These are phyloP conservation scores for Cryptococcus floricola DNA, from an alignment of 1,284 basidiomycete species.

Conservation along the genomic window DNA sequence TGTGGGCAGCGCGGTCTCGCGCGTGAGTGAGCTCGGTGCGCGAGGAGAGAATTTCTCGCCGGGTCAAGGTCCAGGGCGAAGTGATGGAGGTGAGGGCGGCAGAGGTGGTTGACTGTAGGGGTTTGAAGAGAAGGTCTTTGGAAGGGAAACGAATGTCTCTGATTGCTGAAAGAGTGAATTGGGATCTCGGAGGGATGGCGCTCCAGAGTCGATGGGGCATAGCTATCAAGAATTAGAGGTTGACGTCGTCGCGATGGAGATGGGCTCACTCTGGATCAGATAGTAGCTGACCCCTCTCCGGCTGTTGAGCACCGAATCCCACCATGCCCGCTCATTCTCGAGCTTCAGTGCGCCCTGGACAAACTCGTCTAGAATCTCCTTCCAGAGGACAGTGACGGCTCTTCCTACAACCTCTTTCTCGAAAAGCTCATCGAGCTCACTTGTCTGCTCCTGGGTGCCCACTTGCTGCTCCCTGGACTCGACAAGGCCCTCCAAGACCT, in stretches of 20 bases:
- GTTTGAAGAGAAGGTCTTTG: slow-evolving; percentile 25
- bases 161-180: slow-evolving; percentile 20
- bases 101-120: slow-evolving; percentile 18
- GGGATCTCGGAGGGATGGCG: slow-evolving; percentile 24
- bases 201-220: slow-evolving; percentile 41
- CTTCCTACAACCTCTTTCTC: slow-evolving; percentile 43
- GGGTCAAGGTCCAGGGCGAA: slow-evolving; percentile 41
- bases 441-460: not conserved
- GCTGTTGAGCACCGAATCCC: slow-evolving; percentile 34
- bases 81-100: slow-evolving; percentile 31
- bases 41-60: slow-evolving; percentile 42
- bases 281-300: slow-evolving; percentile 34
- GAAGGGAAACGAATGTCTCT: slow-evolving; percentile 23
- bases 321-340: slow-evolving; percentile 44
- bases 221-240: slow-evolving; percentile 21
- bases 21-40: slow-evolving; percentile 27
- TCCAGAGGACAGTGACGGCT: slow-evolving; percentile 46
- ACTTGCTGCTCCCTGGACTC: slow-evolving; percentile 2
- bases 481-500: slow-evolving; percentile 27
- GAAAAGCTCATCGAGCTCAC: slow-evolving; percentile 31
- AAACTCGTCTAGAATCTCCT: slow-evolving; percentile 40
- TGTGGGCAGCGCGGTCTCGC: slow-evolving; percentile 30
- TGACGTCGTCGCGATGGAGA: too few species aligned
- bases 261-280: slow-evolving; percentile 44
- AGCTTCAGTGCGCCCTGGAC: slow-evolving; percentile 36